Conservation (phyloP, 2,329 filamentous ascomycete genomes). For the Penicillium sp. region DNA sequence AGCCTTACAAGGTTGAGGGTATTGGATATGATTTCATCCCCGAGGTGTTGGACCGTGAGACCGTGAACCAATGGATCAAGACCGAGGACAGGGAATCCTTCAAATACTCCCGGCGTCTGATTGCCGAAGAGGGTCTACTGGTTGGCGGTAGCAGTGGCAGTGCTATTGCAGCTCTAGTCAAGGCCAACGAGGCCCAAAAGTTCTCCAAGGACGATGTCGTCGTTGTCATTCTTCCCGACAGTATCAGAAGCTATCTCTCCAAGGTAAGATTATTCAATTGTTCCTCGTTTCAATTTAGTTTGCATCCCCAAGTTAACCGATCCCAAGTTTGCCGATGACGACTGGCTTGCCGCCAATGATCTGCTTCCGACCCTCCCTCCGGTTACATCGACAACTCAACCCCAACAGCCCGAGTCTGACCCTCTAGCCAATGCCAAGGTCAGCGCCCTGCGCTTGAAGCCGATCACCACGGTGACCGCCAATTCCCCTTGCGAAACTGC, state of each 20-base stretch:
- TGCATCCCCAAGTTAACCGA: conserved; percentile 11
- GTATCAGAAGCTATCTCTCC: conserved; percentile 93
- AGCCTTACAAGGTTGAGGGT: conserved; percentile 94
- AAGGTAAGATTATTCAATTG: conserved; percentile 54
- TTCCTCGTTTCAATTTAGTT: neutral
- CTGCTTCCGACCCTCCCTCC: conserved; percentile 65
- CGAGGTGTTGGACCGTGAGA: conserved; percentile 75
- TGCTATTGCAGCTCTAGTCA: conserved; percentile 76
- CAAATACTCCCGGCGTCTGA: conserved; percentile 80
- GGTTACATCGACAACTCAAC: conserved; percentile 31
- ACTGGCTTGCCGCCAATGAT: conserved; percentile 96
- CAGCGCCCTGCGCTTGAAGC: conserved; percentile 79
- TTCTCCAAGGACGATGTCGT: conserved; percentile 80
- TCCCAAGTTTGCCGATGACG: conserved; percentile 81
- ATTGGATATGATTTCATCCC: conserved; percentile 99
- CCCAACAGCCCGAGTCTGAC: conserved; percentile 50
- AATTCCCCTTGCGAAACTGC: conserved; percentile 74
- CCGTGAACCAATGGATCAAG: conserved; percentile 96
- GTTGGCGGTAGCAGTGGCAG: conserved; percentile 93
- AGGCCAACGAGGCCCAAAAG: conserved; percentile 70
- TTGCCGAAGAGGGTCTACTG: conserved; percentile 88
- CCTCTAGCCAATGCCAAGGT: conserved; percentile 77
- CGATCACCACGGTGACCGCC: conserved; percentile 77
- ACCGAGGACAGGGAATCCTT: conserved; percentile 92
- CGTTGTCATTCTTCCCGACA: conserved; percentile 89